Conservation (phyloP, 78 protist genomes). For the Parvularia atlantis region DNA sequence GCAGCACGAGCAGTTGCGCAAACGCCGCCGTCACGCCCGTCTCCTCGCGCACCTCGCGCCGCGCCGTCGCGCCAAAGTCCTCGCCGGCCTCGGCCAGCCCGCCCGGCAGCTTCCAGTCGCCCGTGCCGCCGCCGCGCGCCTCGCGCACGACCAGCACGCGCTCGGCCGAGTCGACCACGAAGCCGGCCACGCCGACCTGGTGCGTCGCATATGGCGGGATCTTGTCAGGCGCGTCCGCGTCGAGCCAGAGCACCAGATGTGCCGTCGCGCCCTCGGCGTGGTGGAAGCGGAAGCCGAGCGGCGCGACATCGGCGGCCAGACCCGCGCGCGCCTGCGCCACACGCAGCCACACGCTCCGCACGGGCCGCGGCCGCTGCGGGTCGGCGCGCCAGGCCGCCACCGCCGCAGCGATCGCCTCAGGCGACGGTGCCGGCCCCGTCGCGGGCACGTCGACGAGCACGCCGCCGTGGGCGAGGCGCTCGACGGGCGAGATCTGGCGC, state of each 20-base stretch:
- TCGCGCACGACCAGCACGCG: background rate
- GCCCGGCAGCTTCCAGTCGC: constrained; percentile 20
- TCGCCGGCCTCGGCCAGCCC: constrained; percentile 22
- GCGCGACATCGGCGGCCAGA: no score
- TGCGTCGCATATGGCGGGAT: constrained; percentile 11
- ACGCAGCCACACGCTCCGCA: no score
- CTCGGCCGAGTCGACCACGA: constrained; percentile 5
- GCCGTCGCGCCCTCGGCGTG: constrained; percentile 1
- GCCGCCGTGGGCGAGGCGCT: no score
- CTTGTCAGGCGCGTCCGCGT: background rate
- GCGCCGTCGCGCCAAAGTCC: constrained; percentile 11
- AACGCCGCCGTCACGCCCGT: constrained; percentile 6
- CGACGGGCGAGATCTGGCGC: no score
- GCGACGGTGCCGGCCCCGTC: no score
- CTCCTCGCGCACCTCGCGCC: constrained; percentile 21
- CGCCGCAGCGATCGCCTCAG: no score
- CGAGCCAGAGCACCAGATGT: background rate
- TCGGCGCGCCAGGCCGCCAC: no score
- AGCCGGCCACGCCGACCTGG: constrained; percentile 19
- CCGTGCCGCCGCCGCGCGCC: background rate
- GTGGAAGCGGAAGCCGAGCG: constrained; percentile 11
- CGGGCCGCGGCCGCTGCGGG: no score
- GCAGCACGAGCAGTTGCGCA: background rate
- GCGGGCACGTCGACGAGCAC: no score
- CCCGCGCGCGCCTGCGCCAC: no score